Conservation (phyloP, 257 asterid species). For the Scutellaria baicalensis region DNA sequence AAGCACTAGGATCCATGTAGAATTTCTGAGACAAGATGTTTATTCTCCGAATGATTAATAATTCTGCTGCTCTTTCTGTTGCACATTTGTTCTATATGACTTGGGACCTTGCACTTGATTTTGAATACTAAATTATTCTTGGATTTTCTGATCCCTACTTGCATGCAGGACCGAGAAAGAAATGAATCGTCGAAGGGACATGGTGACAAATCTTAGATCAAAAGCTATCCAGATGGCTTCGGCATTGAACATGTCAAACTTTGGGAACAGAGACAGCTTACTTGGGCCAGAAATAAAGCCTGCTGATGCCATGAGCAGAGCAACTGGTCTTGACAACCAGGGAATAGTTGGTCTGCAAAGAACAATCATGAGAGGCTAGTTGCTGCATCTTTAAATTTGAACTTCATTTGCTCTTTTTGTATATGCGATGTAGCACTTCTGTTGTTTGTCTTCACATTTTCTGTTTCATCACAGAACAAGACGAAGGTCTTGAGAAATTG, state of each 20-base stretch:
- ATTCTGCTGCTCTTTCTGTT: not conserved
- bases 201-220: conserved; percentile 53
- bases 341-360: conserved; percentile 80
- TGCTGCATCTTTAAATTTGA: conserved; percentile 6
- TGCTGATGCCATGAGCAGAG: conserved; percentile 66
- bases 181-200: conserved; percentile 70
- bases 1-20: too few species aligned
- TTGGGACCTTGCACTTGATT: not conserved
- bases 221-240: conserved; percentile 79
- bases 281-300: conserved; percentile 88
- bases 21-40: not conserved
- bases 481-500: conserved; percentile 73
- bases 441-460: not conserved
- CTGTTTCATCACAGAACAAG: conserved; percentile 56
- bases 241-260: conserved; percentile 68
- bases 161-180: conserved; percentile 63
- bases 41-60: not conserved
- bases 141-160: not conserved
- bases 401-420: not conserved
- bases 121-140: not conserved
- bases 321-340: conserved; percentile 63
- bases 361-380: conserved; percentile 74
- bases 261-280: conserved; percentile 76
- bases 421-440: not conserved
- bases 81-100: not conserved